Percentiles rank a stretch among this genome's conserved stretches.
Conservation (phyloP, 1,284 basidiomycete species). For the Puccinia brachypodii region DNA sequence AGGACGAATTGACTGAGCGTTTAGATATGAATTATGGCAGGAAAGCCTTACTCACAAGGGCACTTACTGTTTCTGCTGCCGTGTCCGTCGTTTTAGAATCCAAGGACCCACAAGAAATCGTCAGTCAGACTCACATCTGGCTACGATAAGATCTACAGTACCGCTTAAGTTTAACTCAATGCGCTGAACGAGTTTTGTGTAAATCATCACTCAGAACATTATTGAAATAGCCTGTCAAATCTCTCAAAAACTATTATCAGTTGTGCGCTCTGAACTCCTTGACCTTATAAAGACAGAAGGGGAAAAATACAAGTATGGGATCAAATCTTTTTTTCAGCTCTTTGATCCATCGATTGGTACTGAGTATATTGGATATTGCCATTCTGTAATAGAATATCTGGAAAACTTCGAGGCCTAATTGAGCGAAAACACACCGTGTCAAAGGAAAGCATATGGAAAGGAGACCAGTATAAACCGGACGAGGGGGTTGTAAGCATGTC, state of each 20-base stretch:
- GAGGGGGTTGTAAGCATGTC: slow-evolving; percentile 1
- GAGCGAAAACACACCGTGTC: slow-evolving; percentile 77
- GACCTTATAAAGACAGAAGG: slow-evolving; percentile 85
- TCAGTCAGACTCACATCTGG: too few relatives aligned
- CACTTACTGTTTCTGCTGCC: slow-evolving; percentile 73
- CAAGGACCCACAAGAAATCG: slow-evolving; percentile 80
- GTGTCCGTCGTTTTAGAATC: slow-evolving; percentile 77
- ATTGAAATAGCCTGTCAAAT: slow-evolving; percentile 66
- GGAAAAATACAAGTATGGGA: slow-evolving; percentile 63
- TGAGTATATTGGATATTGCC: not conserved
- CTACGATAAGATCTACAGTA: too few relatives aligned
- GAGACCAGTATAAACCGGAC: slow-evolving; percentile 64
- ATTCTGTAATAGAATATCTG: slow-evolving; percentile 64
- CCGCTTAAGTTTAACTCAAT: not conserved
- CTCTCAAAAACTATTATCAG: slow-evolving; percentile 78
- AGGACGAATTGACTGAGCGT: slow-evolving; percentile 60
- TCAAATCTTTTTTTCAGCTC: not conserved
- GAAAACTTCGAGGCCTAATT: slow-evolving; percentile 75
- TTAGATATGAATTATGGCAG: slow-evolving; percentile 58
- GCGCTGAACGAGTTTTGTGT: not conserved
- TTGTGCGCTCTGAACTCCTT: slow-evolving; percentile 87
- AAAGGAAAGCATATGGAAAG: slow-evolving; percentile 61
- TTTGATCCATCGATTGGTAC: not conserved
- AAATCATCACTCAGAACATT: not conserved
- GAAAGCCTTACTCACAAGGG: slow-evolving; percentile 56